Conservation (phyloP, 345 rosid species). For the Rhodamnia argentea region DNA sequence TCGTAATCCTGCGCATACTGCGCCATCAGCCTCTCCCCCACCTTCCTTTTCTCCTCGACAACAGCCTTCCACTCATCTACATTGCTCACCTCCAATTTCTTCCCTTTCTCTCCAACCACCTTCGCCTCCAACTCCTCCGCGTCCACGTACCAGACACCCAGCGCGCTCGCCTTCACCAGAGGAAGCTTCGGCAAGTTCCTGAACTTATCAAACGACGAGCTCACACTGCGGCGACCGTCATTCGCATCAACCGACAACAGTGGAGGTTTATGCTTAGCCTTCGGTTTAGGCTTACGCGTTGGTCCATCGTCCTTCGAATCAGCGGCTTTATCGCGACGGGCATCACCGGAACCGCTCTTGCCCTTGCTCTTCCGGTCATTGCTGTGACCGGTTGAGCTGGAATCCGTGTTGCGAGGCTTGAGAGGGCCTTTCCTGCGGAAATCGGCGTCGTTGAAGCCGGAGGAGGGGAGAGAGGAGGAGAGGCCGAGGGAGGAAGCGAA, state of each 20-base stretch:
- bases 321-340: not conserved
- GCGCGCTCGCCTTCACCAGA: constrained; percentile 53
- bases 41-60: constrained; percentile 56
- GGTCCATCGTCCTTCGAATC: not conserved
- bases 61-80: constrained; percentile 42
- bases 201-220: constrained; percentile 24
- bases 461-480: constrained; percentile 11
- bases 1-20: constrained; percentile 67
- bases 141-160: constrained; percentile 71
- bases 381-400: not conserved
- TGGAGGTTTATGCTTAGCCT: constrained; percentile 43
- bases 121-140: constrained; percentile 64
- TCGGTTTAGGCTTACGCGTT: not conserved
- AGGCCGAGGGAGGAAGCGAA: constrained; percentile 79
- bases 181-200: constrained; percentile 64
- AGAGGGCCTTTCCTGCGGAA: not conserved
- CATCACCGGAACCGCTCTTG: not conserved
- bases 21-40: constrained; percentile 80
- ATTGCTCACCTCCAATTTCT: constrained; percentile 20
- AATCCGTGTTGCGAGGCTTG: not conserved
- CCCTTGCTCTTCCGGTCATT: not conserved
- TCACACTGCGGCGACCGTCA: not conserved
- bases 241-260: constrained; percentile 41
- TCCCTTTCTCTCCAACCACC: constrained; percentile 37
- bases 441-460: not conserved